Evolutionary conservation across 2,329 filamentous ascomycete genomes (phyloP), one percentile per base, ranked within the genome.

Genomic region (Botryotinia convoluta): DNA sequence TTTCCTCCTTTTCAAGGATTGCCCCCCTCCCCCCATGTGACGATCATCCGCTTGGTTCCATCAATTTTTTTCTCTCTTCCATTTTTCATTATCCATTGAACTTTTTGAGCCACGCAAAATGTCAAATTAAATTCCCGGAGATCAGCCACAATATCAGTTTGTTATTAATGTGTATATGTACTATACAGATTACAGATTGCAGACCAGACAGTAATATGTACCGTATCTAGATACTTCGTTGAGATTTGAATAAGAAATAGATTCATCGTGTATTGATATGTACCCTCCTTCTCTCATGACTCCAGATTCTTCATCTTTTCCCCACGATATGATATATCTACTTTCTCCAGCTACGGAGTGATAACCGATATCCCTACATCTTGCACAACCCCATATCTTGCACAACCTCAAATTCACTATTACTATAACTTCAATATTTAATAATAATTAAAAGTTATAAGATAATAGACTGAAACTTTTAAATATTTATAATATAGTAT

Each of bases 11-110:
- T 72, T 60, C 62, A 61, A 59, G 70, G 51, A 67, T 64, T 16
- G 18, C 22, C 22, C 29, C 37, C 29, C 39, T 59, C 9, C 67
- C 67, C 20, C 67, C 67, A 71, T 73, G 72, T 26, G 72, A 64
- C 59, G 72, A 73, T 73, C 72, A 73, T 64, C 60, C 68, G 67
- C 39, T 54, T 48, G 45, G 45, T 26, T 48, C 45, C 20, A 48
- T 48, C 45, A 10, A 26, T 10, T 4, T 10, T 26, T 48, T 26
- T 48, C 44, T 48, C 37, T 39, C 48, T 54, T n/a, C 4, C 26
- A n/a, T 51, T 51, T 51, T 51, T 4, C 10, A n/a, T 51, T 51
- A 1, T 26, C 10, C 0, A n/a, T 48, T 35, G 37, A 10, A 14
- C 42, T 29, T 26, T 59, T 39, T 65, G 32, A 71, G 69, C 44